phyloP scores from a whole-genome alignment of 352 stramenopile genomes.

The Phytopythium sindhum region DNA sequence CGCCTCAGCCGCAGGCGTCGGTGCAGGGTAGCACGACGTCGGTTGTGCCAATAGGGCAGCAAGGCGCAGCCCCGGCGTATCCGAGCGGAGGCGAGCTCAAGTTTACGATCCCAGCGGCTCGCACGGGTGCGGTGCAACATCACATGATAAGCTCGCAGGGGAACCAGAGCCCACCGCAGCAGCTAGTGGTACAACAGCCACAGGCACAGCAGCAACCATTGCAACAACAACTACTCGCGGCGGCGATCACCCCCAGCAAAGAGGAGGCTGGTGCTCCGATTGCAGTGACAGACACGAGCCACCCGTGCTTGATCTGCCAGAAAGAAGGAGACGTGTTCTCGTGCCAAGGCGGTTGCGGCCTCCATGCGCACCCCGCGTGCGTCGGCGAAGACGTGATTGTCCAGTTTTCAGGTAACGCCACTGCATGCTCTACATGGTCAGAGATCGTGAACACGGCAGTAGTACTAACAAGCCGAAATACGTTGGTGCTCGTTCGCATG shows the following conservation, averaged over 20 bases:
- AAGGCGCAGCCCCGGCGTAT: not conserved
- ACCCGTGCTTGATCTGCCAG: slow-evolving; percentile 42
- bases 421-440: not conserved
- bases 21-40: not conserved
- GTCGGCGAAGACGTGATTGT: slow-evolving; percentile 63
- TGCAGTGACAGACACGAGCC: slow-evolving; percentile 15
- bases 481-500: not conserved
- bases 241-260: not conserved
- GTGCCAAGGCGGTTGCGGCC: slow-evolving; percentile 57
- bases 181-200: not conserved
- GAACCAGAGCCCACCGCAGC: not conserved
- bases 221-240: not conserved
- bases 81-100: not conserved
- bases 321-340: slow-evolving; percentile 48
- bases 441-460: not conserved
- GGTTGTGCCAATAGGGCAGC: not conserved
- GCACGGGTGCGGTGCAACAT: not conserved
- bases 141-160: not conserved
- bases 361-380: slow-evolving; percentile 52
- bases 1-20: not conserved
- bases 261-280: not conserved
- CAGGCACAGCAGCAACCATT: not conserved
- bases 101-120: not conserved
- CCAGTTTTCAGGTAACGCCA: slow-evolving; percentile 32
- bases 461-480: not conserved